Base-by-base conservation (phyloP, 2,329 filamentous ascomycete genomes). In the Cadophora sp. region DNA sequence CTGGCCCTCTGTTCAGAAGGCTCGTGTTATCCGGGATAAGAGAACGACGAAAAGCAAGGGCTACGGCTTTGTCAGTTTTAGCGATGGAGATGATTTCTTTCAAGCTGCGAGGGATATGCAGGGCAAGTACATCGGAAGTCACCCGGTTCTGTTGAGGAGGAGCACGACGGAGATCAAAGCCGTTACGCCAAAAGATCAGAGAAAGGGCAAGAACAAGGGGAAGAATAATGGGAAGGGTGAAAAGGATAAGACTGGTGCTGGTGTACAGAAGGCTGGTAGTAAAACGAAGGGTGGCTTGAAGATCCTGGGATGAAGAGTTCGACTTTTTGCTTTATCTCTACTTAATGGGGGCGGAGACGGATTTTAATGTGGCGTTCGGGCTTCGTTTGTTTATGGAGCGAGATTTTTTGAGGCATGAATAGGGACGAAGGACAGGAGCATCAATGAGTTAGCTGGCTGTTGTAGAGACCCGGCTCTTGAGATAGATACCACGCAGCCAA, bases 41-140 rank as follows among this genome's bases (percentile, higher is more conserved):
- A 89, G 94, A 67, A 97, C 95, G 0, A 96, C 92, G 65, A 99
- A 99, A 82, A 96, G 92, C 76, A 97, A 96, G 78, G 96, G 95
- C 0, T 99, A 93, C 77, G 96, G 96, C 2, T 99, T 99, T 76
- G 94, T 99, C 65, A 96, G 93, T 79, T 98, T 99, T 81, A 91
- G 90, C 74, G 92, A 97, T 77, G 92, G 94, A 36, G 96, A 99
- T 78, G 94, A 97, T 76, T 98, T 96, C 79, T 98, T 99, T 83
- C 89, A 93, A 75, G 95, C 96, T 1, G 95, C 94, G 75, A 94
- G 96, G 81, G 95, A 98, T 82, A 98, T 98, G 96, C 92, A 97
- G 76, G 94, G 94, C 74, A 98, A 99, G 82, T 99, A 99, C 80
- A 98, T 99, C 77, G 95, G 97, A 75, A 97, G 94, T 78, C 96